These are phyloP conservation scores for Lactarius quietus DNA, from an alignment of 768 basidiomycete genomes.

Conservation along the genomic window DNA sequence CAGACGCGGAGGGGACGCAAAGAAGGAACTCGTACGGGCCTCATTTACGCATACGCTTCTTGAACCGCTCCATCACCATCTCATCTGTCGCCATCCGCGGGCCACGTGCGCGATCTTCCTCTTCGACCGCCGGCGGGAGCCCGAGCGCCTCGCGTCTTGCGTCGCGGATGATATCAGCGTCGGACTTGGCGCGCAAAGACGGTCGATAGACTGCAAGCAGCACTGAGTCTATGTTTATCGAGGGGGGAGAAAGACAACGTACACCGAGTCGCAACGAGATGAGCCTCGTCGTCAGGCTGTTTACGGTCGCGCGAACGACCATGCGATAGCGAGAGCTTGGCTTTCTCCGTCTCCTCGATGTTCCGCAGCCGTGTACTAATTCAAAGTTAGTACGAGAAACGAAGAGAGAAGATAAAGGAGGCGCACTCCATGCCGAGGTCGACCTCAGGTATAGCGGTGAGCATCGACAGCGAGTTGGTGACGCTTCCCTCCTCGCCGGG, in stretches of 20 bases:
- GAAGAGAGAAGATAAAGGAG: neutral
- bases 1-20: neutral
- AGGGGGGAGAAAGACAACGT: conserved; percentile 32
- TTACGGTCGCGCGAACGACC: conserved; percentile 57
- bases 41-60: conserved; percentile 89
- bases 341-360: conserved; percentile 97
- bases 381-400: neutral
- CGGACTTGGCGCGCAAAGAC: conserved; percentile 76
- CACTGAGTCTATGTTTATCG: neutral
- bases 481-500: conserved; percentile 85
- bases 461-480: conserved; percentile 89
- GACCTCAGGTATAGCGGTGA: conserved; percentile 97
- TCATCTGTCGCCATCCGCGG: conserved; percentile 90
- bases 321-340: conserved; percentile 81
- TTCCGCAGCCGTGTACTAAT: conserved; percentile 82
- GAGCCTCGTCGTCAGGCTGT: conserved; percentile 65
- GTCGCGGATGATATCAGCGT: conserved; percentile 82
- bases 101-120: conserved; percentile 40
- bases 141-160: conserved; percentile 88
- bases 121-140: conserved; percentile 50
- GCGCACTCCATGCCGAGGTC: conserved; percentile 98
- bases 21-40: neutral
- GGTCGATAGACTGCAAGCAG: conserved; percentile 71
- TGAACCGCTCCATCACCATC: conserved; percentile 93
- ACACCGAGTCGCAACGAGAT: conserved; percentile 88